Evolutionary conservation across 176 grass and related monocot species (phyloP).

Genomic region (Lolium rigidum): DNA sequence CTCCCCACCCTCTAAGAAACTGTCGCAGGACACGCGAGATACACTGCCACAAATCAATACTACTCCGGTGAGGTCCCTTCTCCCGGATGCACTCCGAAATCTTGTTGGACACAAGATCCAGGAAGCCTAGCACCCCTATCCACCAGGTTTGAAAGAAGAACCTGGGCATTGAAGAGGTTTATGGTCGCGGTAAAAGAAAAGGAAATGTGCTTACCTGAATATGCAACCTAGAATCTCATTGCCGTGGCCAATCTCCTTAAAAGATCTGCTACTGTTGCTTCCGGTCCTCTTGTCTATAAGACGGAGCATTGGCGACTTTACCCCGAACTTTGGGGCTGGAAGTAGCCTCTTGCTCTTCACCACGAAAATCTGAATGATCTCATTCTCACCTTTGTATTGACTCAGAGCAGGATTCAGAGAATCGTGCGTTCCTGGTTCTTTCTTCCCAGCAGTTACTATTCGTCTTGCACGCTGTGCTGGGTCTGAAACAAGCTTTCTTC

Average conservation of each 20-base stretch:
- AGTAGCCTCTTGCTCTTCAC: not conserved
- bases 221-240: conserved; percentile 64
- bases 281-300: too few species aligned
- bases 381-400: conserved; percentile 24
- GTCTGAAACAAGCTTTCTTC: not conserved
- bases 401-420: conserved; percentile 40
- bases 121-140: too few species aligned
- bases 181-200: not conserved
- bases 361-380: not conserved
- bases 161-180: not conserved
- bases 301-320: conserved; percentile 37
- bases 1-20: too few species aligned
- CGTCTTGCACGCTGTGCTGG: too few species aligned
- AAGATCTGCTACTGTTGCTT: too few species aligned
- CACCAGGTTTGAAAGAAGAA: too few species aligned
- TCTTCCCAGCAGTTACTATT: conserved; percentile 18
- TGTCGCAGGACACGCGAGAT: too few species aligned
- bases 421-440: not conserved
- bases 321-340: conserved; percentile 54
- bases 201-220: conserved; percentile 62
- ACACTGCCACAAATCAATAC: too few species aligned
- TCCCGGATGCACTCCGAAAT: too few species aligned
- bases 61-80: too few species aligned
- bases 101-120: too few species aligned
- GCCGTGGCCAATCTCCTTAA: conserved; percentile 66